Evolutionary conservation across 306 rosid genomes (phyloP).

Genomic region (Castanea sativa): DNA sequence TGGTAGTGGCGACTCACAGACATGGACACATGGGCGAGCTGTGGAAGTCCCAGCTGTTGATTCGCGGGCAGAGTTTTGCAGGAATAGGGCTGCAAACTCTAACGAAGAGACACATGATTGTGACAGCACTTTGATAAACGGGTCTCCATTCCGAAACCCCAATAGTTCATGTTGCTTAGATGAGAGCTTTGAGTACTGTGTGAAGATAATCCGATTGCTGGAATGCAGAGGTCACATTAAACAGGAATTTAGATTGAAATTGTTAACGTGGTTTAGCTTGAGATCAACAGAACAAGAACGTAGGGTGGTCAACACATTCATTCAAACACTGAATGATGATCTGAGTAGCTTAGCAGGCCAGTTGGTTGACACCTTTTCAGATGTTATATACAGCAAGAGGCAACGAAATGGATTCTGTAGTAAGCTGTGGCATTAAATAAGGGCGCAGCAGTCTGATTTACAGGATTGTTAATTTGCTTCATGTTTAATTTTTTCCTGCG

Average conservation of each 20-base stretch:
- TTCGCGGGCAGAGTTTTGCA: conserved; percentile 55
- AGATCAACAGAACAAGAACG: conserved; percentile 98
- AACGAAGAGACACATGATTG: conserved; percentile 85
- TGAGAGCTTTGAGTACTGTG: conserved; percentile 94
- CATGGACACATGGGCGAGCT: conserved; percentile 61
- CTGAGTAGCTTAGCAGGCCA: conserved; percentile 99
- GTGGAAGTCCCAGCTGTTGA: conserved; percentile 89
- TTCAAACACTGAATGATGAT: conserved; percentile 94
- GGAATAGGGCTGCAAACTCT: conserved; percentile 69
- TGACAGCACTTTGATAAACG: conserved; percentile 94
- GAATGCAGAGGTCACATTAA: conserved; percentile 95
- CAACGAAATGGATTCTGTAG: conserved; percentile 66
- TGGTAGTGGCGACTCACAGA: conserved; percentile 94
- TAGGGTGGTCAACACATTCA: conserved; percentile 95
- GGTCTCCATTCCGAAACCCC: conserved; percentile 60
- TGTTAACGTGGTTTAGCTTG: conserved; percentile 99
- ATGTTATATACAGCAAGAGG: conserved; percentile 86
- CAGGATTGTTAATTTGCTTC: conserved; percentile 42
- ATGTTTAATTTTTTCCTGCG: conserved; percentile 28
- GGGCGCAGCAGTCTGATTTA: conserved; percentile 33
- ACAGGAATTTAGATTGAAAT: conserved; percentile 85
- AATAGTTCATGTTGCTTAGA: conserved; percentile 75
- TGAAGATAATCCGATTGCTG: conserved; percentile 94
- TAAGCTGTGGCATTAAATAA: conserved; percentile 56
- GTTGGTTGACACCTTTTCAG: conserved; percentile 90